Conservation (phyloP, 2,329 filamentous ascomycete genomes). For the Paradendryphiella salina region DNA sequence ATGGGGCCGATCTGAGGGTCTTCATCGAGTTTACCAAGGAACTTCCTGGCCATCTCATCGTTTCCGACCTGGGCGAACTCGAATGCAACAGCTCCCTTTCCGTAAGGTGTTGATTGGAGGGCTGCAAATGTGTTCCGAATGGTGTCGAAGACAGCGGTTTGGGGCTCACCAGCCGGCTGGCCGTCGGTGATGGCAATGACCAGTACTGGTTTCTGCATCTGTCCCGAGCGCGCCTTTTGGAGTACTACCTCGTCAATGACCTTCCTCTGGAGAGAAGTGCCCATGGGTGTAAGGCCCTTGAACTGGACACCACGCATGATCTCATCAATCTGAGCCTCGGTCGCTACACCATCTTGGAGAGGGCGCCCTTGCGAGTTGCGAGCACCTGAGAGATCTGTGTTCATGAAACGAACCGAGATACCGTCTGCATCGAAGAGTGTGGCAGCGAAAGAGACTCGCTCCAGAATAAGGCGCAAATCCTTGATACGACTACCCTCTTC, state of each 20-base stretch:
- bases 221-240: slow-evolving; percentile 55
- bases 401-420: slow-evolving; percentile 71
- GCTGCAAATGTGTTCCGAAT: slow-evolving; percentile 60
- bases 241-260: slow-evolving; percentile 65
- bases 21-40: slow-evolving; percentile 65
- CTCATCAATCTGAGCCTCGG: slow-evolving; percentile 60
- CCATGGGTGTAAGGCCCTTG: slow-evolving; percentile 68
- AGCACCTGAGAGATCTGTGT: slow-evolving; percentile 53
- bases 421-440: slow-evolving; percentile 72
- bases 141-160: slow-evolving; percentile 60
- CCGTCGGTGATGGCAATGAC: slow-evolving; percentile 69
- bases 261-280: slow-evolving; percentile 64
- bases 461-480: slow-evolving; percentile 66
- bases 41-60: slow-evolving; percentile 65
- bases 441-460: slow-evolving; percentile 65
- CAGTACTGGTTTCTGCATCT: slow-evolving; percentile 65
- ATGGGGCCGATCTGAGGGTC: slow-evolving; percentile 63
- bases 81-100: slow-evolving; percentile 64
- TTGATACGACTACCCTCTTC: slow-evolving; percentile 68
- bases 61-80: slow-evolving; percentile 72
- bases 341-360: slow-evolving; percentile 59
- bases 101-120: slow-evolving; percentile 55
- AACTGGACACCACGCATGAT: slow-evolving; percentile 64
- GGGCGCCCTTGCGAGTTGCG: slow-evolving; percentile 41
- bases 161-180: slow-evolving; percentile 65